Conservation (phyloP, 139 green algal genomes). For the Raphidocelis subcapitata region DNA sequence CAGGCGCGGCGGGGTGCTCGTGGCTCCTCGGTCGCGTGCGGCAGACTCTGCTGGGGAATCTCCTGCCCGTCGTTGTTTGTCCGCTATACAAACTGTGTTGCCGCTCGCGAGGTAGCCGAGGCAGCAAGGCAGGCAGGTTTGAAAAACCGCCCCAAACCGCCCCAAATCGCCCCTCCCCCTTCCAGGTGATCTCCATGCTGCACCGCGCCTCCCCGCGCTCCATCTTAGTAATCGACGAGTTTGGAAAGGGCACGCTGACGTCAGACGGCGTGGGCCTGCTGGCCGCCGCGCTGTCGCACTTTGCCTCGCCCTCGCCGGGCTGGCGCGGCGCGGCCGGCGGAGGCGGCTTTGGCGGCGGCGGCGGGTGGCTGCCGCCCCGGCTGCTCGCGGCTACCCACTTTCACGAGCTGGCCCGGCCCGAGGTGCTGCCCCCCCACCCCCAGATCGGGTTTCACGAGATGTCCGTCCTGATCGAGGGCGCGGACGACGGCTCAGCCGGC, state of each 20-base stretch:
- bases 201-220: conserved; percentile 67
- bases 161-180: too few relatives aligned
- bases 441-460: conserved; percentile 3
- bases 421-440: conserved; percentile 20
- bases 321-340: neutral
- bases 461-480: neutral
- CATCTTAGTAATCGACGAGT: conserved; percentile 93
- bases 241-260: conserved; percentile 91
- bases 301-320: conserved; percentile 11
- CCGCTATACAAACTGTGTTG: too few relatives aligned
- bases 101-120: too few relatives aligned
- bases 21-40: too few relatives aligned
- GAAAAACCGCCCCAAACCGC: too few relatives aligned
- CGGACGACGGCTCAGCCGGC: neutral
- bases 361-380: too few relatives aligned
- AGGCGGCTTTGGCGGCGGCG: too few relatives aligned
- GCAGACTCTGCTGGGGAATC: too few relatives aligned
- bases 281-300: conserved; percentile 53
- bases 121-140: too few relatives aligned
- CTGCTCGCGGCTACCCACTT: conserved; percentile 84
- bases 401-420: conserved; percentile 57
- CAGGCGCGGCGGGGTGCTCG: conserved; percentile 57
- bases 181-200: conserved; percentile 73
- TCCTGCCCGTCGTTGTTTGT: too few relatives aligned
- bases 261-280: conserved; percentile 82